A percentile compares a stretch with the other conserved stretches of the same genome.
These are phyloP conservation scores for Senecio squalidus DNA, from an alignment of 140 eudicot genomes.

Conservation along the genomic window DNA sequence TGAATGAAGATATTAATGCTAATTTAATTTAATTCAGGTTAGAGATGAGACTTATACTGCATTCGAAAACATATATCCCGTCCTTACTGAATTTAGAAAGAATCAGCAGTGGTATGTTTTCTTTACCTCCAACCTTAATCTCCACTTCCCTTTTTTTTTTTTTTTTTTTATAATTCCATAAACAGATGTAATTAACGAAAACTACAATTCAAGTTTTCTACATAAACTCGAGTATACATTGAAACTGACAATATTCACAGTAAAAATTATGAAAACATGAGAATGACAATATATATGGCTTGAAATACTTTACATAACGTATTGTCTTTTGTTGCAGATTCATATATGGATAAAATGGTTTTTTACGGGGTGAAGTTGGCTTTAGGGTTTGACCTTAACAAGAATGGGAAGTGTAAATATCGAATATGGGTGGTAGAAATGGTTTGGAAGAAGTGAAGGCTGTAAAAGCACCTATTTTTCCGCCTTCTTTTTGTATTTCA, in stretches of 20 bases:
- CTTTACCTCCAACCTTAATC: no score
- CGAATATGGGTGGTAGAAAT: slow-evolving; percentile 10
- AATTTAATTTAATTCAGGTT: background rate
- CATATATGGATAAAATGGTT: background rate
- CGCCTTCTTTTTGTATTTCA: background rate
- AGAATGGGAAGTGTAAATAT: slow-evolving; percentile 18
- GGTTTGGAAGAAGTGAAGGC: slow-evolving; percentile 22
- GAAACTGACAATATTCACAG: no score
- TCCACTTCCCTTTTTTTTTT: no score
- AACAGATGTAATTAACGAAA: no score
- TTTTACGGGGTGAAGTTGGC: background rate
- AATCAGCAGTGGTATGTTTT: slow-evolving; percentile 6
- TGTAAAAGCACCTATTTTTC: slow-evolving; percentile 6
- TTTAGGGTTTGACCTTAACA: slow-evolving; percentile 15
- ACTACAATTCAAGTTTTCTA: no score
- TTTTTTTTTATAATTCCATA: no score
- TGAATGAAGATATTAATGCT: background rate
- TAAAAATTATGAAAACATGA: background rate
- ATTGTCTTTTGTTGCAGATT: background rate
- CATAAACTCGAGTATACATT: no score
- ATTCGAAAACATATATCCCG: slow-evolving; percentile 18
- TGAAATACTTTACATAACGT: background rate
- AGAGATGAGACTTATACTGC: slow-evolving; percentile 13
- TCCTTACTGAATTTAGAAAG: slow-evolving; percentile 9
- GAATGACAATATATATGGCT: background rate